A percentile compares a stretch with the other conserved stretches of the same genome.
Evolutionary conservation across 1,139 yeast species (phyloP).

Genomic region (Starmera stellimalicola): DNA sequence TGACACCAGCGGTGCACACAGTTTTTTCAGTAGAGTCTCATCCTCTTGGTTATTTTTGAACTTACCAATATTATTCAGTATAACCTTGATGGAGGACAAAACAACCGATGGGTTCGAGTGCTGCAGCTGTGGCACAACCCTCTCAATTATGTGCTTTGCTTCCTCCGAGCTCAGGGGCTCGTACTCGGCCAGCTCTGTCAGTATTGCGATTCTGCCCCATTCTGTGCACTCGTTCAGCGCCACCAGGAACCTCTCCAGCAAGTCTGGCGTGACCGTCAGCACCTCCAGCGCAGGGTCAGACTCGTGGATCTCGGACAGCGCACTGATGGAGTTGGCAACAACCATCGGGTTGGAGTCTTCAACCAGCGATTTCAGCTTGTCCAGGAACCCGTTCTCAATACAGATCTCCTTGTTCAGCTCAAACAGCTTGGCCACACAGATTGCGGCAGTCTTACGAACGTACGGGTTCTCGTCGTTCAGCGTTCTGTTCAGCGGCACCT

Average conservation of each 20-base stretch:
- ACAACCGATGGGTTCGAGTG: conserved; percentile 97
- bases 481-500: conserved; percentile 78
- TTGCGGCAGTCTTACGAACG: conserved; percentile 95
- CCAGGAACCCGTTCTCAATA: conserved; percentile 79
- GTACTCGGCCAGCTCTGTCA: conserved; percentile 74
- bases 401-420: conserved; percentile 79
- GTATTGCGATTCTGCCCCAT: conserved; percentile 94
- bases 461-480: conserved; percentile 91
- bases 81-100: conserved; percentile 74
- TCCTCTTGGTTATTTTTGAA: conserved; percentile 32
- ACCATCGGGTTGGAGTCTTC: conserved; percentile 95
- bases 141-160: conserved; percentile 79
- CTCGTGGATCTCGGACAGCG: conserved; percentile 75
- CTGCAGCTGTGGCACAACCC: conserved; percentile 92
- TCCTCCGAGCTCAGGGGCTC: conserved; percentile 46
- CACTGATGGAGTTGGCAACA: conserved; percentile 84
- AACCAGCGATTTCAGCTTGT: conserved; percentile 56
- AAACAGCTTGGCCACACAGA: conserved; percentile 91
- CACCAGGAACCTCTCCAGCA: conserved; percentile 54
- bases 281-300: conserved; percentile 44
- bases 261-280: conserved; percentile 30
- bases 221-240: conserved; percentile 97
- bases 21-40: conserved; percentile 48
- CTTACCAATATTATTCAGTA: conserved; percentile 60
- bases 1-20: conserved; percentile 89